Evolutionary conservation across 768 basidiomycete genomes (phyloP).

Genomic region (Tephrocybe sp.): DNA sequence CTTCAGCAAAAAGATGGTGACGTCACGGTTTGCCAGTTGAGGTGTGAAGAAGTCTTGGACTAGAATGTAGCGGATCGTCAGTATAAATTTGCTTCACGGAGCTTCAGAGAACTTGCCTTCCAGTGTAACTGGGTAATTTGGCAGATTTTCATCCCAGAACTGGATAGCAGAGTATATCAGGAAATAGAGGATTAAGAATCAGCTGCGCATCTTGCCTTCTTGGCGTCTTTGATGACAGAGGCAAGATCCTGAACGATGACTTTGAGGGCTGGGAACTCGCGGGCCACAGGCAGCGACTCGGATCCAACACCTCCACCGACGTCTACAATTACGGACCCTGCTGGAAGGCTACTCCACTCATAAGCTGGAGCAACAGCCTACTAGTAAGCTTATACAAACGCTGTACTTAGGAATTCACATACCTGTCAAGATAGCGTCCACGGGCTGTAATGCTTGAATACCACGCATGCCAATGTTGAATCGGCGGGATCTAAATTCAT

Average conservation of each 20-base stretch:
- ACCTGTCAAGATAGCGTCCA: slow-evolving; percentile 19
- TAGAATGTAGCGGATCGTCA: background rate
- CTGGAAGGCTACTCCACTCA: slow-evolving; percentile 7
- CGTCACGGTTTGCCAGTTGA: background rate
- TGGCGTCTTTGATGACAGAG: slow-evolving; percentile 20
- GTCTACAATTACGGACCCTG: slow-evolving; percentile 23
- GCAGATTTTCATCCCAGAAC: slow-evolving; percentile 1
- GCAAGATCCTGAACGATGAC: slow-evolving; percentile 29
- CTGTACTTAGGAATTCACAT: background rate
- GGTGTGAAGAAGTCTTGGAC: slow-evolving; percentile 9
- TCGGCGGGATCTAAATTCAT: slow-evolving; percentile 17
- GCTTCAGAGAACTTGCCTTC: slow-evolving; percentile 4
- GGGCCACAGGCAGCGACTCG: slow-evolving; percentile 23
- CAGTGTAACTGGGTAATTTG: background rate
- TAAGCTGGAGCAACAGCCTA: slow-evolving; percentile 1
- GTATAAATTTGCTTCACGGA: background rate
- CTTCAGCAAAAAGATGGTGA: slow-evolving; percentile 9
- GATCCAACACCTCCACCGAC: slow-evolving; percentile 35
- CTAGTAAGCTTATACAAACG: background rate
- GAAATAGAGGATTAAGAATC: background rate
- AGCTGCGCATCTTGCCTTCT: slow-evolving; percentile 1
- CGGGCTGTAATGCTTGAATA: slow-evolving; percentile 21
- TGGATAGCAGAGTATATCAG: background rate
- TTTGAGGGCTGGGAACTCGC: slow-evolving; percentile 26
- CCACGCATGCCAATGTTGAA: slow-evolving; percentile 31